Percentiles rank a stretch among this genome's conserved stretches.
Conservation (phyloP, 2,329 filamentous ascomycete genomes). For the Pseudocercospora fuligena region DNA sequence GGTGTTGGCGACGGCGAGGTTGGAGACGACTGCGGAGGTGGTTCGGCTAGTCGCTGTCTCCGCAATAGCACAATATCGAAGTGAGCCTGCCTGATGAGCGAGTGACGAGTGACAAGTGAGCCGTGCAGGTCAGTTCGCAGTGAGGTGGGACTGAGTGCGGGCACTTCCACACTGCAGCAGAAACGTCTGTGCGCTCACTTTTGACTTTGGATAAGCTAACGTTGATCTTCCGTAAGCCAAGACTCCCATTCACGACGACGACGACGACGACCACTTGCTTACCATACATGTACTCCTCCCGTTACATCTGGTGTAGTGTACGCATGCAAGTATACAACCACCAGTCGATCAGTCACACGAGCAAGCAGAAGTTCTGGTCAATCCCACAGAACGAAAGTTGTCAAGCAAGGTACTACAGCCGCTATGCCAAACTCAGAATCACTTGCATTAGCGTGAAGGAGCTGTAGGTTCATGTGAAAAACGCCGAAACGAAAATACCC, state of each 20-base stretch:
- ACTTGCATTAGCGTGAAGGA: conserved; percentile 13
- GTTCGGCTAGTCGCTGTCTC: background rate
- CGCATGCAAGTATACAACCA: background rate
- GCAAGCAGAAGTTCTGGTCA: background rate
- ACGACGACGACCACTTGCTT: background rate
- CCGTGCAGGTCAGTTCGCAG: background rate
- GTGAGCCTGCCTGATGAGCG: background rate
- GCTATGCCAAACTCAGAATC: conserved; percentile 10
- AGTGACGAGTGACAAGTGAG: background rate
- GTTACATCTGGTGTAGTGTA: background rate
- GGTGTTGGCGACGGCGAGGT: background rate
- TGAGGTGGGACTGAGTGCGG: background rate
- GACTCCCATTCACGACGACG: background rate
- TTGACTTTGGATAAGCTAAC: background rate
- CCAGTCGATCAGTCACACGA: background rate
- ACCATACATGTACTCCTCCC: background rate
- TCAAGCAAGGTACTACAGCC: background rate
- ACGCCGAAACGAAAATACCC: background rate
- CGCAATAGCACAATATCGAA: background rate
- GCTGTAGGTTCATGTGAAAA: background rate
- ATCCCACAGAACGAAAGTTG: background rate
- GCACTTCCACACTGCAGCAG: background rate
- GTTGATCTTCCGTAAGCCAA: background rate
- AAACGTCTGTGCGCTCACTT: background rate
- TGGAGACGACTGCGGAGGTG: background rate